A percentile compares a stretch with the other conserved stretches of the same genome.
Conservation (phyloP, 2,329 filamentous ascomycete species). For the Samsoniella hepiali region DNA sequence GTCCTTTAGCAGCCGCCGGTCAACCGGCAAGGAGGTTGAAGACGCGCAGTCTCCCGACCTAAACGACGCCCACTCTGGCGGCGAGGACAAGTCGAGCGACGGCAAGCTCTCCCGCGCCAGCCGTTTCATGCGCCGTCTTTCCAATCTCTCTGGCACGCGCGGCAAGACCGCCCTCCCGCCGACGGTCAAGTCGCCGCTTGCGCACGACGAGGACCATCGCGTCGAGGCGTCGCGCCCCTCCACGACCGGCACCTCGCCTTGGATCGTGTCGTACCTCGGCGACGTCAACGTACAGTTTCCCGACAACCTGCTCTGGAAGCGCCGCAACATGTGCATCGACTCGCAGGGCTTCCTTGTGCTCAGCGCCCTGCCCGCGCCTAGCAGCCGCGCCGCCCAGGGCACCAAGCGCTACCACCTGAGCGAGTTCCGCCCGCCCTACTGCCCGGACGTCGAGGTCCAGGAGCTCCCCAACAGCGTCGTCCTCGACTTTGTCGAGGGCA, state of each 20-base stretch:
- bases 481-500: conserved; percentile 58
- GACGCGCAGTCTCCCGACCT: conserved; percentile 38
- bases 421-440: conserved; percentile 75
- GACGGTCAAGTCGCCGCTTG: conserved; percentile 30
- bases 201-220: conserved; percentile 24
- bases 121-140: conserved; percentile 58
- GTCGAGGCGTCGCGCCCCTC: conserved; percentile 28
- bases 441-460: conserved; percentile 86
- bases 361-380: conserved; percentile 57
- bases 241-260: conserved; percentile 32
- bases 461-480: conserved; percentile 85
- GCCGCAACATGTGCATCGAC: conserved; percentile 83
- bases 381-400: conserved; percentile 42
- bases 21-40: conserved; percentile 39
- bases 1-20: conserved; percentile 45
- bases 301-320: conserved; percentile 94
- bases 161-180: conserved; percentile 35
- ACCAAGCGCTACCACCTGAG: conserved; percentile 80
- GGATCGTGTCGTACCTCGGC: conserved; percentile 67
- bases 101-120: conserved; percentile 51
- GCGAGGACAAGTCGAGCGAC: conserved; percentile 46
- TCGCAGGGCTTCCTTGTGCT: conserved; percentile 79
- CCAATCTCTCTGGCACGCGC: conserved; percentile 47
- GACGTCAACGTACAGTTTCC: conserved; percentile 98
- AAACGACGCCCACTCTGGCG: conserved; percentile 45